Base-by-base conservation (phyloP, 257 asterid species). In the Capsicum rhomboideum region DNA sequence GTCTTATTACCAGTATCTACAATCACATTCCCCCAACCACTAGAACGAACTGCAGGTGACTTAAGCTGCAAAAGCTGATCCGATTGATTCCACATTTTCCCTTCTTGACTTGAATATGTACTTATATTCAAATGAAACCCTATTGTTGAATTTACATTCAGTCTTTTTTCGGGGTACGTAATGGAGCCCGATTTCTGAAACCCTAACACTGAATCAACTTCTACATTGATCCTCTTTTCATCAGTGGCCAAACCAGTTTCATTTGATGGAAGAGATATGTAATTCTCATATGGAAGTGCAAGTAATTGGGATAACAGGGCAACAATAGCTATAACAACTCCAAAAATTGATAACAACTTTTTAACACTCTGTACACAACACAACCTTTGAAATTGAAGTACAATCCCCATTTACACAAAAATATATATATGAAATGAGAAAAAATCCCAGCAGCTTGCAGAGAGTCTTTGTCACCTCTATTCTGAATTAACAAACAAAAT, bases 271-370 rank as follows among this genome's bases (percentile, higher is more conserved):
- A 85, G 42, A 49, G 87, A 86, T 42, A 66, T 81, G 85, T 84
- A 84, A 82, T 82, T 85, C 16, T 84, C 85, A 80, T 82, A 79
- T 34, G 90, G 91, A 55, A 81, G 55, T 82, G 86, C 64, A 20
- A 86, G 79, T n/a, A 90, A 78, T 85, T 85, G 88, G 21, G 85
- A 80, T 74, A 92, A 74, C 82, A 83, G 52, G 54, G 85, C 83
- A 82, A 85, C 66, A 53, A 74, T 78, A 86, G 80, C 58, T 21
- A 88, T 20, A 12, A 86, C 79, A 84, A 80, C 71, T 58, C 87
- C 90, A 83, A 83, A 77, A 68, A 84, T 13, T 17, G 44, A 84
- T 28, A 88, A 68, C 63, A 89, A 64, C 54, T 85, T 82, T 54
- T 85, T 82, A 77, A 61, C 21, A 31, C 81, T 82, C 2, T 20